Base-by-base conservation (phyloP, 495 filamentous ascomycete species). In the Penicillium egyptiacum region DNA sequence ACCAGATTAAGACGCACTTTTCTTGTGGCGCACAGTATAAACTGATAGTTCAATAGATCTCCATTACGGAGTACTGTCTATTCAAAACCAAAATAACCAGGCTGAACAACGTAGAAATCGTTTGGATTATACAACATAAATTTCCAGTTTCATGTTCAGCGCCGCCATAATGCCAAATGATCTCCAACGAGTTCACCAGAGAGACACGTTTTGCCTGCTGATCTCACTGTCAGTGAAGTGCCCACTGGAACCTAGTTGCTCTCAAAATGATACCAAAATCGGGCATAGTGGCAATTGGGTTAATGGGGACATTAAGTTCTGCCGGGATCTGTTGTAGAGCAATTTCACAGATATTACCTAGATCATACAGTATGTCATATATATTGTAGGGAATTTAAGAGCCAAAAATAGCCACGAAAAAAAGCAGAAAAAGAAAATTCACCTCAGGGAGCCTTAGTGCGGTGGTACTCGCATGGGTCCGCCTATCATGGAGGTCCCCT, bases 291-390 rank as follows among this genome's bases (percentile, higher is more conserved):
- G 45, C 50, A 50, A 41, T 55, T 35, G 37, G 19, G 19, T 22
- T 17, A 42, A 46, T 57, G 59, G 62, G 39, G 55, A 42, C 25
- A 50, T 54, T 19, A 55, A 53, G 28, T 47, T 25, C 33, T 55
- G 45, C 55, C 58, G 53, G 53, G 53, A 56, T 49, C 53, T 56
- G 28, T 11, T 4, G 9, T 31, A 33, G 40, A 28, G 50, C 57
- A 35, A 51, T 20, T 28, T 33, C 8, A 0, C 49, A 56, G 59
- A 50, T 56, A 65, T 28, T 61, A 44, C 58, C 50, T 28, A 48
- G 41, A 35, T 42, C 23, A 51, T 37, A 50, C 14, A 20, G 3
- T 48, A 30, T 6, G 16, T n/a, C 33, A 0, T 16, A 37, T 37
- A 37, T n/a, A 4, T 35, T 0, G 41, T 1, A 14, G 11, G 20